Evolutionary conservation across 208 protist species (phyloP).

Genomic region (Tetramitus jugosus): DNA sequence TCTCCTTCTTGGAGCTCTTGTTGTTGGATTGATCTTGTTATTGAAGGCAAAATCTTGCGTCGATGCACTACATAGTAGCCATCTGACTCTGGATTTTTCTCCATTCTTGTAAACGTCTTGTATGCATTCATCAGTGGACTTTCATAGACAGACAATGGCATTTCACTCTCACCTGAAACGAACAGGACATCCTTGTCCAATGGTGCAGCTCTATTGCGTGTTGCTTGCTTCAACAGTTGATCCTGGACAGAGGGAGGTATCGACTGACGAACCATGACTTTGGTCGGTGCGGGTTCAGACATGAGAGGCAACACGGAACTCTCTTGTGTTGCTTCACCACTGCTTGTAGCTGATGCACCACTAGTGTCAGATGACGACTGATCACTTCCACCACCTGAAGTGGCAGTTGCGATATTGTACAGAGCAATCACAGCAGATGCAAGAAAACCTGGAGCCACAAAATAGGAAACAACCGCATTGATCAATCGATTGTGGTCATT

Average conservation of each 20-base stretch:
- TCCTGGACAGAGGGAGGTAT: too few relatives aligned
- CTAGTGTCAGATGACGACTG: neutral
- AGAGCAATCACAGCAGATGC: neutral
- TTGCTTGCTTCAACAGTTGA: neutral
- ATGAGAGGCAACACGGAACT: neutral
- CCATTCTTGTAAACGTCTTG: neutral
- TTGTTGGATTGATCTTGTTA: too few relatives aligned
- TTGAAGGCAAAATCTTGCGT: neutral
- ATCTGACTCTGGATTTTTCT: neutral
- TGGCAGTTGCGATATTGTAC: neutral
- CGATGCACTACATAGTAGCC: neutral
- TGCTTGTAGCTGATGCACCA: neutral
- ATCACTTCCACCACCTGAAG: neutral
- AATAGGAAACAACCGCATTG: neutral
- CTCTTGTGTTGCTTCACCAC: neutral
- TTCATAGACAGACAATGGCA: constrained; percentile 9
- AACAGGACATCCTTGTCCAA: neutral
- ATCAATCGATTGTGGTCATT: neutral
- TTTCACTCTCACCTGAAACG: neutral
- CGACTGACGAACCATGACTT: neutral
- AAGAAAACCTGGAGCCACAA: neutral
- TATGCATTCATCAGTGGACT: neutral
- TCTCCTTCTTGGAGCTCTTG: too few relatives aligned
- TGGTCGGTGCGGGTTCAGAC: neutral
- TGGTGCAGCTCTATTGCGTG: neutral